These are phyloP conservation scores for Tricholoma furcatifolium DNA, from an alignment of 768 basidiomycete genomes.

Conservation along the genomic window DNA sequence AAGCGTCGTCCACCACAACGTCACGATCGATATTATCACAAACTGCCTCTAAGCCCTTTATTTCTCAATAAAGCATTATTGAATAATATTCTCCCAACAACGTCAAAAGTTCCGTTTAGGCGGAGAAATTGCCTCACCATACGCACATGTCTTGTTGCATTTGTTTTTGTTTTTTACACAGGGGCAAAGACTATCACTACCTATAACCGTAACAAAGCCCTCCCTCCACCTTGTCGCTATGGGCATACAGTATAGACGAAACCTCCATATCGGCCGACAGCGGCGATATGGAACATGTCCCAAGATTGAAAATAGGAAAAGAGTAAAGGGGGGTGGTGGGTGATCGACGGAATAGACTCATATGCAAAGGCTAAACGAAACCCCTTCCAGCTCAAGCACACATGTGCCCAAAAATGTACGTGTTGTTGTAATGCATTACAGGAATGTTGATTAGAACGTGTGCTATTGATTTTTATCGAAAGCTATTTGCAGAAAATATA, in stretches of 20 bases:
- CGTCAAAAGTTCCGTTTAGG: not conserved
- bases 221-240: too few relatives aligned
- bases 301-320: too few relatives aligned
- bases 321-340: too few relatives aligned
- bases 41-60: not conserved
- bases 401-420: not conserved
- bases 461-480: constrained; percentile 12
- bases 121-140: not conserved
- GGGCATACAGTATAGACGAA: too few relatives aligned
- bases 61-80: too few relatives aligned
- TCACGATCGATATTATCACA: not conserved
- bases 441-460: not conserved
- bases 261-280: not conserved
- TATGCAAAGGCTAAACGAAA: too few relatives aligned
- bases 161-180: not conserved
- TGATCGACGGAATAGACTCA: too few relatives aligned
- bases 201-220: not conserved
- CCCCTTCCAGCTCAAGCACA: not conserved
- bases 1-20: constrained; percentile 14
- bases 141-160: not conserved
- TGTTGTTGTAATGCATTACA: constrained; percentile 6
- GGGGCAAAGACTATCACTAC: not conserved
- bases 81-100: too few relatives aligned
- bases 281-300: not conserved
- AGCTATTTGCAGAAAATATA: constrained; percentile 16